Evolutionary conservation across 108 stramenopile species (phyloP), one percentile per base, ranked within the genome.

Genomic region (Skeletonema costatum): DNA sequence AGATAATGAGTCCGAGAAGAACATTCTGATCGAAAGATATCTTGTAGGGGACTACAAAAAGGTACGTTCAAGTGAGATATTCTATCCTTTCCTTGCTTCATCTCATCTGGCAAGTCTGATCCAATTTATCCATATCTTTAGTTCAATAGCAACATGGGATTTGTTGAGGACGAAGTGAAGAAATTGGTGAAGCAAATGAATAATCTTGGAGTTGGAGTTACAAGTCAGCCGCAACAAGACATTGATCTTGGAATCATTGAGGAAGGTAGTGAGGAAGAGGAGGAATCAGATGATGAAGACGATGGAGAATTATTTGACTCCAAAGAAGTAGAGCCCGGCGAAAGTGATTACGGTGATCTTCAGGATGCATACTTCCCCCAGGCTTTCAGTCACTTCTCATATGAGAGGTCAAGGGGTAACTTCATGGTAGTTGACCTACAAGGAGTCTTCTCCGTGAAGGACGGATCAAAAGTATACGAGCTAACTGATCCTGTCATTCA

Each of bases 401-500:
- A 83, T 64, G 80, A 64, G 30, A 81, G 81, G 29, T 81, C 80
- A 51, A 77, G 67, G 32, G 42, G 50, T 32, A 32, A 65, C 7
- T 71, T 73, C 39, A 87, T 87, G 67, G 80, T 87, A 29, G 86
- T 87, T 21, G 86, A 87, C 51, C 66, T 87, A 8, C 86, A 87
- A 65, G 86, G 86, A 29, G 79, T 77, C 6, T 66, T 87, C 30
- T 44, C 76, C 11, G 31, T 46, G 25, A 80, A 68, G 32, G 21
- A 19, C 3, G 82, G 86, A 31, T 72, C 70, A 4, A 63, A 58
- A 32, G 46, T 60, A 5, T 86, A 46, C 41, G 46, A 75, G 29
- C 62, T 86, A n/a, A 86, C 86, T 16, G 82, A 86, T 46, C 86
- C 86, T 5, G 86, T 77, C 14, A 73, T 86, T n/a, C 86, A 86